Conservation (phyloP, 331 rosid species). For the Ulmus americana region DNA sequence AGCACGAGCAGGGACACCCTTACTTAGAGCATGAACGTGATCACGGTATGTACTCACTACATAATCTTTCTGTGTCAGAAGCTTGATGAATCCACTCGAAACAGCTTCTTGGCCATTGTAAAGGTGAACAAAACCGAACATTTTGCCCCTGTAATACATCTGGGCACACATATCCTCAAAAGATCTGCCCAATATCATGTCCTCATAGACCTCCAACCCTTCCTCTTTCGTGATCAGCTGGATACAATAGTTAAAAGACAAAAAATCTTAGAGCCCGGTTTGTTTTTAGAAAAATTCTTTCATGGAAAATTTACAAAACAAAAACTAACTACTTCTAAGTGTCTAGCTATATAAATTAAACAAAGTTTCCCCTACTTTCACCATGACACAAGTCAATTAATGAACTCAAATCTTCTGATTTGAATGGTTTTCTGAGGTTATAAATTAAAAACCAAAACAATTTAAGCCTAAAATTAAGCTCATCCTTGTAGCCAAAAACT, state of each 20-base stretch:
- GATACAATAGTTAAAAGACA: constrained; percentile 17
- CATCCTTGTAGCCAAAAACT: too few relatives aligned
- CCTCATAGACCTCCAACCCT: constrained; percentile 82
- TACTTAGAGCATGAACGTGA: constrained; percentile 97
- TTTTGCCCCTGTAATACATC: constrained; percentile 95
- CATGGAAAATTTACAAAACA: constrained; percentile 6
- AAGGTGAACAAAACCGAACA: constrained; percentile 96
- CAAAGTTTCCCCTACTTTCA: background rate
- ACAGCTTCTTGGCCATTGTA: constrained; percentile 99
- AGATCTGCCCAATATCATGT: constrained; percentile 82
- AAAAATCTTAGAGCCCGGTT: constrained; percentile 13
- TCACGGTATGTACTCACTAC: constrained; percentile 94
- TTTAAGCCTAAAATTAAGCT: background rate
- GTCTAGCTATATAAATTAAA: background rate
- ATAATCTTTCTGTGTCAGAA: constrained; percentile 63
- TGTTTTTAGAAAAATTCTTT: background rate
- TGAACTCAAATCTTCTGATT: constrained; percentile 19
- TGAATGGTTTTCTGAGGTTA: background rate
- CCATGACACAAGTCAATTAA: background rate
- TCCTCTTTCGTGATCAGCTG: constrained; percentile 89
- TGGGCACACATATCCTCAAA: constrained; percentile 98
- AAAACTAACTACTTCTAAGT: background rate
- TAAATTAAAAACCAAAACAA: constrained; percentile 14
- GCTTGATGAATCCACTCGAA: constrained; percentile 90
- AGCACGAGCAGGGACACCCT: constrained; percentile 83